Percentiles rank a stretch among this genome's conserved stretches.
Conservation (phyloP, 768 basidiomycete species). For the Rhizopogon vulgaris region DNA sequence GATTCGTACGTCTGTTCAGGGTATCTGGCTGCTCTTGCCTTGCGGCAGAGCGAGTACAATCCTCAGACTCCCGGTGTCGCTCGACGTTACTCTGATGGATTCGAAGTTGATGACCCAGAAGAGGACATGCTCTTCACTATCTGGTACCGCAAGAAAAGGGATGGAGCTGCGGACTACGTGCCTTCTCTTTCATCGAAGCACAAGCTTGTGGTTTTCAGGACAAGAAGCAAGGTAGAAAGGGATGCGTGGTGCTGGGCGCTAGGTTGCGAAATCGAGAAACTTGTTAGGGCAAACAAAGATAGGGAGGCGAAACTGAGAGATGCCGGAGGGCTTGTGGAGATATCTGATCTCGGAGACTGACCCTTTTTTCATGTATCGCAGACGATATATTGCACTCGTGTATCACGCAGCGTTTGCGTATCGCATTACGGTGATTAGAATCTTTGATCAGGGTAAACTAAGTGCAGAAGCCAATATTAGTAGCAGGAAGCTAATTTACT, state of each 20-base stretch:
- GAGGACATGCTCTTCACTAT: slow-evolving; percentile 87
- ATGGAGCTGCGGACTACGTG: slow-evolving; percentile 20
- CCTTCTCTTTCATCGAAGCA: slow-evolving; percentile 53
- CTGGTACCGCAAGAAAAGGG: slow-evolving; percentile 48
- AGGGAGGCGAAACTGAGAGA: slow-evolving; percentile 65
- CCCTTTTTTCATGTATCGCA: not conserved
- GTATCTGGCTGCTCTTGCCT: slow-evolving; percentile 62
- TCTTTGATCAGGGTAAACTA: not conserved
- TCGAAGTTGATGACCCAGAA: slow-evolving; percentile 81
- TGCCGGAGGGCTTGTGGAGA: slow-evolving; percentile 48
- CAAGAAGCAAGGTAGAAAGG: slow-evolving; percentile 80
- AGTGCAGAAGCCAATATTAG: not conserved
- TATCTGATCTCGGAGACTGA: slow-evolving; percentile 1
- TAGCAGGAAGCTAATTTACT: slow-evolving; percentile 23
- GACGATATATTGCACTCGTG: not conserved
- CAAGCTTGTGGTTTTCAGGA: slow-evolving; percentile 60
- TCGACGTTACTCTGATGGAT: slow-evolving; percentile 82
- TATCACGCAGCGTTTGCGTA: not conserved
- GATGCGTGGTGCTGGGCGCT: slow-evolving; percentile 96
- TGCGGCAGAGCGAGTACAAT: slow-evolving; percentile 59
- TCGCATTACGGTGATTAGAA: not conserved
- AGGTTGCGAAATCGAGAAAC: slow-evolving; percentile 83
- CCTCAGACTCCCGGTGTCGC: slow-evolving; percentile 48
- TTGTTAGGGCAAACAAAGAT: slow-evolving; percentile 52
- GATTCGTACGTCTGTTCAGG: slow-evolving; percentile 88